Conservation (phyloP, 176 grass and related monocot genomes). For the Ensete ventricosum region DNA sequence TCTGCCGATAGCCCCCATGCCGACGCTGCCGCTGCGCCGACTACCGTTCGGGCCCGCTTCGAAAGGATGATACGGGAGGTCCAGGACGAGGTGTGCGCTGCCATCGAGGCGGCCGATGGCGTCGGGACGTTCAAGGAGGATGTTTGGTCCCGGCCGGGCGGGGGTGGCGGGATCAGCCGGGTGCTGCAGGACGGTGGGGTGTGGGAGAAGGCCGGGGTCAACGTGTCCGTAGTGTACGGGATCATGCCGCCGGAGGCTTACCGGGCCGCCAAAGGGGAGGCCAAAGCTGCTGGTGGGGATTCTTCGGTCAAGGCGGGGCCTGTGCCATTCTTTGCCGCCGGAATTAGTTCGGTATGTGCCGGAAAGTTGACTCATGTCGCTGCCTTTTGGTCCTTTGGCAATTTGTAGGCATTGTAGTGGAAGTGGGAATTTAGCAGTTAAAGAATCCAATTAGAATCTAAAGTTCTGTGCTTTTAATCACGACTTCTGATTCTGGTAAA, state of each 20-base stretch:
- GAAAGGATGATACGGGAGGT: slow-evolving; percentile 81
- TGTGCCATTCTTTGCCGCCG: slow-evolving; percentile 86
- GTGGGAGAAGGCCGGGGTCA: slow-evolving; percentile 93
- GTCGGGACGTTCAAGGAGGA: slow-evolving; percentile 70
- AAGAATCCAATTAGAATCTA: background rate
- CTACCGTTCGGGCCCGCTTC: slow-evolving; percentile 75
- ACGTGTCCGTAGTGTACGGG: slow-evolving; percentile 89
- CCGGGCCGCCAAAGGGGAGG: slow-evolving; percentile 72
- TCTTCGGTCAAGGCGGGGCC: slow-evolving; percentile 51
- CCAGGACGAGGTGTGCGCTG: slow-evolving; percentile 85
- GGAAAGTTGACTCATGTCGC: background rate
- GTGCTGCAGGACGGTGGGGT: slow-evolving; percentile 84
- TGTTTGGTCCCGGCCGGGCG: slow-evolving; percentile 78
- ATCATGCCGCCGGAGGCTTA: slow-evolving; percentile 93
- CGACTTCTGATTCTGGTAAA: background rate
- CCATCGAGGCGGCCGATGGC: slow-evolving; percentile 77
- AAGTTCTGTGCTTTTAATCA: background rate
- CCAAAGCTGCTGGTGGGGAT: slow-evolving; percentile 26
- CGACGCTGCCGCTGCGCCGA: slow-evolving; percentile 18
- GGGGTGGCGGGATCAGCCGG: slow-evolving; percentile 87
- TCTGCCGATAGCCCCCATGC: slow-evolving; percentile 23
- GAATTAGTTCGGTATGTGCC: slow-evolving; percentile 72
- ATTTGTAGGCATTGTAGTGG: background rate
- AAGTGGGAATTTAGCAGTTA: background rate
- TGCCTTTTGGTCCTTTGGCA: background rate